These are phyloP conservation scores for Pichia occidentalis DNA, from an alignment of 805 yeast species.

Conservation along the genomic window DNA sequence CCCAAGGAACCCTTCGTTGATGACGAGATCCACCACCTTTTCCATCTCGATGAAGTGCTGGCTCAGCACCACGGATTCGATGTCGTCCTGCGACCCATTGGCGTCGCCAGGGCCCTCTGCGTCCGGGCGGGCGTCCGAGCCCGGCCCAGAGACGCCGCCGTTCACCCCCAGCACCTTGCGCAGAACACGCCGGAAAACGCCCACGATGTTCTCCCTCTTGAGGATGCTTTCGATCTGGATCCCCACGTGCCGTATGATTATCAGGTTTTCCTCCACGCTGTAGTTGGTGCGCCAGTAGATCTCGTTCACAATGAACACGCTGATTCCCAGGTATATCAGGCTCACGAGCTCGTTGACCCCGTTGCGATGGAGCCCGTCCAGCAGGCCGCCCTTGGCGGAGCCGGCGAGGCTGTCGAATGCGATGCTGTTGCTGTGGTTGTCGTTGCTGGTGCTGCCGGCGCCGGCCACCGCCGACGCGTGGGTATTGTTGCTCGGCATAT, in stretches of 20 bases:
- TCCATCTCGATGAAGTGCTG: constrained; percentile 49
- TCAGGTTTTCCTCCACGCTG: constrained; percentile 37
- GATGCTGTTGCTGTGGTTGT: no score
- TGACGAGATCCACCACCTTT: constrained; percentile 54
- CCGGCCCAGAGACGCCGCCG: no score
- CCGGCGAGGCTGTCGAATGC: no score
- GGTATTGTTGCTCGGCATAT: no score
- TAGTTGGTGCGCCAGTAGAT: constrained; percentile 26
- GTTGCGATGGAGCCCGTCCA: no score
- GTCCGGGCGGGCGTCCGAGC: no score
- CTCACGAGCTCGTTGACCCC: no score
- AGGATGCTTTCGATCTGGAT: constrained; percentile 36
- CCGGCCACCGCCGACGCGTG: no score
- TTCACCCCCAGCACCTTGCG: no score
- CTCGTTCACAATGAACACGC: constrained; percentile 17
- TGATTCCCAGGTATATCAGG: constrained; percentile 13
- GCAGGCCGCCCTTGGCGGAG: no score
- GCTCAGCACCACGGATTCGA: constrained; percentile 13
- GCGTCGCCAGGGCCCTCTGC: background rate
- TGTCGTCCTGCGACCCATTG: background rate
- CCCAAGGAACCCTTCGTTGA: constrained; percentile 71
- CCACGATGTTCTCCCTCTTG: constrained; percentile 22
- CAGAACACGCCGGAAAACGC: no score
- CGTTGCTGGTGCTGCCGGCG: no score
- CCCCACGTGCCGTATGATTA: constrained; percentile 43